Base-by-base conservation (phyloP, 2,329 filamentous ascomycete genomes). In the Mariannaea sp. region DNA sequence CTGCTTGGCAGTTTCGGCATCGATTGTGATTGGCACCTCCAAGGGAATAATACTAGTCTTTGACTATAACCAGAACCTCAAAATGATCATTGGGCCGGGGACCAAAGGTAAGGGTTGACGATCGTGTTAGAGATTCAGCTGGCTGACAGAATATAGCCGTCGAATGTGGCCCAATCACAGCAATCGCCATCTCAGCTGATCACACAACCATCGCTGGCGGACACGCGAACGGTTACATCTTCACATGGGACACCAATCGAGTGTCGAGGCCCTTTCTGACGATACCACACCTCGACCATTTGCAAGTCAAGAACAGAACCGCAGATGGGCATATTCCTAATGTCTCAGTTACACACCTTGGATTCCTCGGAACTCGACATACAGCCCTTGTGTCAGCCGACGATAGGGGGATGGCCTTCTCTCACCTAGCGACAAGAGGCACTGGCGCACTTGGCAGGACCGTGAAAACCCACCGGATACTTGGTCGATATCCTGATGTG, bases 341-440 rank as follows among this genome's bases (percentile, higher is more conserved):
- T 55, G 85, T 86, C 26, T 82, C 90, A 3, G 84, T 99, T 38
- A 85, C 94, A 6, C 92, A 99, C 71, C 74, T 99, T n/a, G 94
- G 93, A 0, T 99, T 99, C 68, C 78, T 99, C 5, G 94, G 93
- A 7, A 97, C 90, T 3, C 83, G 95, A 54, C 92, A 94, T 65
- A 99, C 94, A 12, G 94, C 95, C 3, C 79, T 99, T 5, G 92
- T 97, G 9, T 99, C 94, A 4, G 94, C 94, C 2, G 92, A 99
- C 72, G 90, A 96, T 65, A 85, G 85, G 42, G 94, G 95, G 16
- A 99, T 99, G 95, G 93, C 94, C 1, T 99, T 99, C 71, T 97
- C 94, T 3, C 95, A 99, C 72, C 81, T 99, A 8, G 95, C 94
- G 8, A 96, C 91, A 8, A 82, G 95, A 64, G 95, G 94, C 2